Base-by-base conservation (phyloP, 805 yeast species). In the Candida suzukii region DNA sequence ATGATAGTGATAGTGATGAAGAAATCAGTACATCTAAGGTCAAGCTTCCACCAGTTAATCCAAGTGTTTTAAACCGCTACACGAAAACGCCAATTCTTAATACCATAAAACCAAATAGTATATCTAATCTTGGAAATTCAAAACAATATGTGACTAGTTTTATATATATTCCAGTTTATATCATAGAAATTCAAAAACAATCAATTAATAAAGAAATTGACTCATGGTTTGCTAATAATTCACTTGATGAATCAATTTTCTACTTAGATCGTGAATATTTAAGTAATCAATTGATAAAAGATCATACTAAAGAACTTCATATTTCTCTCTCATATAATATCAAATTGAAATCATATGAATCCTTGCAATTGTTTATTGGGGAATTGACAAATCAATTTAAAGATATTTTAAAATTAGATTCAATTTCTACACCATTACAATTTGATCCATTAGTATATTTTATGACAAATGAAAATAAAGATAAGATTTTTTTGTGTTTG, bases 261-360 rank as follows among this genome's bases (percentile, higher is more conserved):
- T 4, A 21, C 18, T 33, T 33, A 3, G 27, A 33, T 33, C 22
- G n/a, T 6, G 18, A 14, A 12, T 33, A 33, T 14, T 13, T 33
- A 17, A 11, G 3, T 13, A 14, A 33, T n/a, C 21, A 20, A 7
- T 12, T 17, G n/a, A 9, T 31, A 17, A 33, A 33, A n/a, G 26
- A 21, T 5, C 13, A 33, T 17, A 4, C 18, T 26, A 47, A 42
- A 14, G 42, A 43, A 13, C 35, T 48, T 3, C 57, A 53, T 34
- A 37, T 53, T 5, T 53, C 57, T 13, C 38, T 53, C 12, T 47
- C 52, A 1, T 50, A 42, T 30, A 35, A 28, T 17, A 14, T 29
- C 6, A 22, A 13, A 14, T 32, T 19, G 8, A 5, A 33, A 3
- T 10, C 6, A 12, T 14, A 5, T n/a, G 9, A 5, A 11, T 5